Evolutionary conservation across 2,329 filamentous ascomycete species (phyloP).

Genomic region (Colletotrichum eremochloae): DNA sequence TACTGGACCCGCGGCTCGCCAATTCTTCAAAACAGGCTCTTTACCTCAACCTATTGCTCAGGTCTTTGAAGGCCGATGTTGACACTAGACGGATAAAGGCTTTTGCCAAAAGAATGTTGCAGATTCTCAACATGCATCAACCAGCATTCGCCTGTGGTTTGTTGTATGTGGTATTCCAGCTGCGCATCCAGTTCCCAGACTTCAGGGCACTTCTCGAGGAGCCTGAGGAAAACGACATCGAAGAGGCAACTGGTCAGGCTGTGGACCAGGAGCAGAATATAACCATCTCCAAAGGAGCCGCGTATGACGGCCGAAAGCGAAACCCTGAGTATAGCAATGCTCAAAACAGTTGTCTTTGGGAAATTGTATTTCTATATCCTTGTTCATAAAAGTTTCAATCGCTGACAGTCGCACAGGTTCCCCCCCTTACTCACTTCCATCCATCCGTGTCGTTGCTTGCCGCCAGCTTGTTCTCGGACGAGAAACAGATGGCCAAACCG

Average conservation of each 20-base stretch:
- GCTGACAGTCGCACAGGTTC: conserved; percentile 56
- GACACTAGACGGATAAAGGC: conserved; percentile 93
- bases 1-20: conserved; percentile 89
- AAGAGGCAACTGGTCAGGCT: conserved; percentile 56
- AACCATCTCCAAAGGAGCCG: conserved; percentile 9
- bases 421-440: conserved; percentile 87
- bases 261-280: conserved; percentile 47
- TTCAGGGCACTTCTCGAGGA: conserved; percentile 84
- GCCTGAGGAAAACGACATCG: conserved; percentile 76
- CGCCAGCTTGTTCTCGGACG: conserved; percentile 75
- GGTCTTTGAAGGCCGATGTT: conserved; percentile 89
- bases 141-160: conserved; percentile 93
- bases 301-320: conserved; percentile 90
- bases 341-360: conserved; percentile 94
- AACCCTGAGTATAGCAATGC: conserved; percentile 94
- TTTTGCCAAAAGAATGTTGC: conserved; percentile 93
- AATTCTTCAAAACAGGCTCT: conserved; percentile 95
- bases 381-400: background rate
- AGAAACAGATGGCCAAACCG: conserved; percentile 85
- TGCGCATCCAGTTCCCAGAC: conserved; percentile 84
- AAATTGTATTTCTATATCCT: conserved; percentile 71
- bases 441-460: conserved; percentile 92
- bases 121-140: conserved; percentile 89
- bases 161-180: conserved; percentile 88
- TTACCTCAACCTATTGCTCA: conserved; percentile 92